Evolutionary conservation across 768 basidiomycete genomes (phyloP).

Genomic region (Serendipita indica): DNA sequence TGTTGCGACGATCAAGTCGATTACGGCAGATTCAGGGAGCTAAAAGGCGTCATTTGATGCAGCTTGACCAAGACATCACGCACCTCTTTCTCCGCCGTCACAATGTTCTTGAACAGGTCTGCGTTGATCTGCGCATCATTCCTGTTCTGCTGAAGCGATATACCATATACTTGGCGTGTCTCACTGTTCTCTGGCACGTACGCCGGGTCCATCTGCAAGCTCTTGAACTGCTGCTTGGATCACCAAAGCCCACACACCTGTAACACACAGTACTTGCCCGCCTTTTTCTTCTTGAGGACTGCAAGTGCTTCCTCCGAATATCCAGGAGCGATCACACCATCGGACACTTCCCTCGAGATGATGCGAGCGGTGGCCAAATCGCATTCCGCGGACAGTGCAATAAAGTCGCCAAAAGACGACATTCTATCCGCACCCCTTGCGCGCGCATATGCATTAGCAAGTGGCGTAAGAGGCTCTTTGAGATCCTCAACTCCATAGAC

Average conservation of each 20-base stretch:
- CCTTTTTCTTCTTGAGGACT: slow-evolving; percentile 88
- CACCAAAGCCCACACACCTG: slow-evolving; percentile 36
- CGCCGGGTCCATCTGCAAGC: slow-evolving; percentile 63
- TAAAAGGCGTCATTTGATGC: slow-evolving; percentile 21
- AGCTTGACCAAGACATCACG: slow-evolving; percentile 18
- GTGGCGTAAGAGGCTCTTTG: slow-evolving; percentile 72
- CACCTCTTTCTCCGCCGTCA: slow-evolving; percentile 77
- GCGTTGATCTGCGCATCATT: slow-evolving; percentile 82
- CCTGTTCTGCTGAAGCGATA: slow-evolving; percentile 75
- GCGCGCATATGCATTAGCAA: slow-evolving; percentile 89
- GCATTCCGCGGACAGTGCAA: slow-evolving; percentile 83
- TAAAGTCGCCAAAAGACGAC: slow-evolving; percentile 99
- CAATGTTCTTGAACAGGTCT: slow-evolving; percentile 70
- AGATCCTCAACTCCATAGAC: slow-evolving; percentile 96
- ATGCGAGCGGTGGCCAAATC: slow-evolving; percentile 91
- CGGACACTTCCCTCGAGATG: slow-evolving; percentile 97
- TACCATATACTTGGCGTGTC: slow-evolving; percentile 90
- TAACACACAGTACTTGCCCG: slow-evolving; percentile 94
- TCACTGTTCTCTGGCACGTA: slow-evolving; percentile 71
- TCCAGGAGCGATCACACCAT: slow-evolving; percentile 94
- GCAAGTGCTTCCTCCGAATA: slow-evolving; percentile 81
- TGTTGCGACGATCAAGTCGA: slow-evolving; percentile 92
- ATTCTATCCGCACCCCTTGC: slow-evolving; percentile 97
- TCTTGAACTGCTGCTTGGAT: neutral
- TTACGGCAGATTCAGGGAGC: slow-evolving; percentile 62